phyloP scores from a whole-genome alignment of 176 grass and related monocot genomes.

The Stipa capillata region DNA sequence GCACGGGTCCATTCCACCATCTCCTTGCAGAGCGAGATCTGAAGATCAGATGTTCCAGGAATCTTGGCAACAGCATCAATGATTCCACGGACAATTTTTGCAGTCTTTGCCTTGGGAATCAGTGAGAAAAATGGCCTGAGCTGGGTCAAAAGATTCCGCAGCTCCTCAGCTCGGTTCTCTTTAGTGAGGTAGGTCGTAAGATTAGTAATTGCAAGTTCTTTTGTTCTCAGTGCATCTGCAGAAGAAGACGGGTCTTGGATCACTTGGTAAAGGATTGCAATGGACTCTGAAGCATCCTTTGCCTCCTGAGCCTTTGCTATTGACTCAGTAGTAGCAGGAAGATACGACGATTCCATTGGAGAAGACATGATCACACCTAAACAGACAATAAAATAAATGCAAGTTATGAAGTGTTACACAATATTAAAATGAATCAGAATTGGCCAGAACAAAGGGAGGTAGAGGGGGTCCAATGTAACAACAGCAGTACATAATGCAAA shows the following conservation, averaged over 20 bases:
- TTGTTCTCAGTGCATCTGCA: too few relatives aligned
- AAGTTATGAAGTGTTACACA: neutral
- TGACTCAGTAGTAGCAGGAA: conserved; percentile 56
- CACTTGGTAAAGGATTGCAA: conserved; percentile 64
- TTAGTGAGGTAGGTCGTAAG: conserved; percentile 64
- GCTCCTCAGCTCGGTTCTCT: conserved; percentile 60
- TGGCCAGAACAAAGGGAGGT: neutral
- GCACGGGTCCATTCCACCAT: conserved; percentile 73
- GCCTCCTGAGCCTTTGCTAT: conserved; percentile 49
- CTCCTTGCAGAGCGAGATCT: conserved; percentile 79
- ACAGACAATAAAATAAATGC: neutral
- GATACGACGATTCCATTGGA: conserved; percentile 11
- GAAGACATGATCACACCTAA: conserved; percentile 9
- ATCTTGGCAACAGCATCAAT: conserved; percentile 75
- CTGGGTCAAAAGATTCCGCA: conserved; percentile 61
- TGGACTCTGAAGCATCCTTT: conserved; percentile 56
- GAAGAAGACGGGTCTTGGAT: conserved; percentile 59
- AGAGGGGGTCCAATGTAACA: neutral
- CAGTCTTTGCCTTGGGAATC: too few relatives aligned
- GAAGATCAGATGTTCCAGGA: conserved; percentile 55
- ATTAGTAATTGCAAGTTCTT: conserved; percentile 71
- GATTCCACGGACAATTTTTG: conserved; percentile 66
- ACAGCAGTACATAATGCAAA: neutral
- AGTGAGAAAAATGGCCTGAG: too few relatives aligned
- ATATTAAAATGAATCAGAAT: neutral